Conservation (phyloP, 2,329 filamentous ascomycete genomes). For the Sporothrix mexicana region DNA sequence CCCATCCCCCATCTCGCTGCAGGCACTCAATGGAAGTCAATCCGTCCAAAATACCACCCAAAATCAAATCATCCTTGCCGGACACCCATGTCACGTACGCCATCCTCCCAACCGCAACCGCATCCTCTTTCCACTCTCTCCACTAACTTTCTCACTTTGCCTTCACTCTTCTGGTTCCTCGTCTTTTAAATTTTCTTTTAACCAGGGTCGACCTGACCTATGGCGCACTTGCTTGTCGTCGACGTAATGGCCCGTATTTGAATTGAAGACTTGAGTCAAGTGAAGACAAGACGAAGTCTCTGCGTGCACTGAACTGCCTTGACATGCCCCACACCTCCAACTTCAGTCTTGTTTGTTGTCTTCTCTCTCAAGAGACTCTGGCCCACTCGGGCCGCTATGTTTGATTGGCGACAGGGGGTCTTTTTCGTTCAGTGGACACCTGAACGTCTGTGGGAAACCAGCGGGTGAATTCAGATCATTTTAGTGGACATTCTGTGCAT, state of each 20-base stretch:
- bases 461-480: no score
- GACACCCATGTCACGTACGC: not conserved
- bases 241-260: conserved; percentile 9
- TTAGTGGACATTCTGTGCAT: no score
- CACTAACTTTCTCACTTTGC: no score
- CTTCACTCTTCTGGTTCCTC: not conserved
- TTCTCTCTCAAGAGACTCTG: not conserved
- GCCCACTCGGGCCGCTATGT: conserved; percentile 28
- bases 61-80: no score
- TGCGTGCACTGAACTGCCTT: not conserved
- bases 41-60: no score
- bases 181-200: not conserved
- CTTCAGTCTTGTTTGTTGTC: not conserved
- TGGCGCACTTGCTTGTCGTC: conserved; percentile 19
- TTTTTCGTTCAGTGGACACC: not conserved
- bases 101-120: conserved; percentile 2
- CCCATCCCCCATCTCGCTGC: not conserved
- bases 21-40: no score
- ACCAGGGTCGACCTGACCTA: not conserved
- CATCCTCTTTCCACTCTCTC: not conserved
- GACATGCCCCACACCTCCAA: conserved; percentile 17
- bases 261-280: not conserved
- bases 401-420: conserved; percentile 29
- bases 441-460: no score
- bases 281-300: not conserved